A percentile compares a stretch with the other conserved stretches of the same genome.
phyloP scores from a whole-genome alignment of 2,329 filamentous ascomycete species.

The Hypoxylon sp. region DNA sequence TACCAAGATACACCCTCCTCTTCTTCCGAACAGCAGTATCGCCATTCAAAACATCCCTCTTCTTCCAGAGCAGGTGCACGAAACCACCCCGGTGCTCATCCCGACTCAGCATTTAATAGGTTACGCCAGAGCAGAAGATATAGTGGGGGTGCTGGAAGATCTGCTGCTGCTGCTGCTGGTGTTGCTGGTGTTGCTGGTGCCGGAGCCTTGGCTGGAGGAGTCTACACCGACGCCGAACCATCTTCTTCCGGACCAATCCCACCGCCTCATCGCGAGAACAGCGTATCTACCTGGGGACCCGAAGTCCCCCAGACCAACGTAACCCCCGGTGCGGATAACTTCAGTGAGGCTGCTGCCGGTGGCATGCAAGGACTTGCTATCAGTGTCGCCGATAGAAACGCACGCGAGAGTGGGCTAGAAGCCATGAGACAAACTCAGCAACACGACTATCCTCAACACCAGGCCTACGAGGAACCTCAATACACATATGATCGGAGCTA shows the following conservation, averaged over 20 bases:
- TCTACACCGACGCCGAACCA: conserved; percentile 26
- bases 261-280: conserved; percentile 40
- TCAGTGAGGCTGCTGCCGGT: conserved; percentile 67
- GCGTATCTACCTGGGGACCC: conserved; percentile 36
- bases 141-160: conserved; percentile 39
- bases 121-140: conserved; percentile 49
- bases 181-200: conserved; percentile 29
- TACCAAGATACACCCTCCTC: conserved; percentile 39
- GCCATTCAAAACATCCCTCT: conserved; percentile 28
- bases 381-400: conserved; percentile 70
- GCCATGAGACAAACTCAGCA: conserved; percentile 58
- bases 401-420: conserved; percentile 70
- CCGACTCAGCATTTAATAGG: conserved; percentile 50
- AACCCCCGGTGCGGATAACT: conserved; percentile 74
- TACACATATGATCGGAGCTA: conserved; percentile 39
- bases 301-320: conserved; percentile 50
- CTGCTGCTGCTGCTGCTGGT: conserved; percentile 35
- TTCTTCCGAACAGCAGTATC: conserved; percentile 34
- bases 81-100: conserved; percentile 44
- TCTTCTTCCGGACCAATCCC: conserved; percentile 42
- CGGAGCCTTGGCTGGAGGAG: conserved; percentile 37
- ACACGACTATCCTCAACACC: conserved; percentile 31
- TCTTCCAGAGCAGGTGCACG: conserved; percentile 25
- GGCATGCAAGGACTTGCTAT: conserved; percentile 74
- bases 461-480: conserved; percentile 35